A percentile compares a stretch with the other conserved stretches of the same genome.
Evolutionary conservation across 371 early-diverging fungal genomes (phyloP).

Genomic region (Thermomucor indicae-seudaticae): DNA sequence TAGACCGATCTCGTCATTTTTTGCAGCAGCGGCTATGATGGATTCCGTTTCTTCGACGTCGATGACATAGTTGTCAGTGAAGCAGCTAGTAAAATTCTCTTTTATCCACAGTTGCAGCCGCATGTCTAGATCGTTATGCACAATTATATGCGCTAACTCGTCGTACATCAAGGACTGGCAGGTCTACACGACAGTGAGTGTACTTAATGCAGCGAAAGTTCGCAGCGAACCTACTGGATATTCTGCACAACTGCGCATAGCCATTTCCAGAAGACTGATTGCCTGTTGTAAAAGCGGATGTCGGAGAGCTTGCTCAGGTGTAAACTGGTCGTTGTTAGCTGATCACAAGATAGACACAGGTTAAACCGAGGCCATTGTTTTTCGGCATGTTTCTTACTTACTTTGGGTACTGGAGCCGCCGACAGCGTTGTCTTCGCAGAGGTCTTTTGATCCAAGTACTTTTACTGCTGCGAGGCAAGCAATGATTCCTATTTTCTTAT

Average conservation of each 20-base stretch:
- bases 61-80: conserved; percentile 59
- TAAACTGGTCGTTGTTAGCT: neutral
- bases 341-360: no score
- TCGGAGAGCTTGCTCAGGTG: conserved; percentile 18
- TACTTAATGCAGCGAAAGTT: neutral
- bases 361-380: no score
- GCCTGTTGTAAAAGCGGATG: conserved; percentile 46
- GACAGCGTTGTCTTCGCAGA: conserved; percentile 6
- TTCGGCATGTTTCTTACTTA: conserved; percentile 1
- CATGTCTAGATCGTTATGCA: conserved; percentile 43
- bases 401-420: conserved; percentile 4
- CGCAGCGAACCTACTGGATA: conserved; percentile 39
- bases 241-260: conserved; percentile 36
- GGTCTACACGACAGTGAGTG: conserved; percentile 26
- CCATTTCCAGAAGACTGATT: conserved; percentile 39
- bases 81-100: conserved; percentile 60
- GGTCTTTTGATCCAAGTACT: conserved; percentile 50
- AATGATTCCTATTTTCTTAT: conserved; percentile 75
- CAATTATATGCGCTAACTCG: conserved; percentile 64
- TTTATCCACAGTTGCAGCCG: conserved; percentile 66
- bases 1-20: neutral
- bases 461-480: conserved; percentile 72
- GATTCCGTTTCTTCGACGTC: conserved; percentile 22
- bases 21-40: conserved; percentile 4
- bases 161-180: conserved; percentile 71